A percentile compares a stretch with the other conserved stretches of the same genome.
Conservation (phyloP, 192 early-diverging fungal genomes). For the Diversispora eburnea region DNA sequence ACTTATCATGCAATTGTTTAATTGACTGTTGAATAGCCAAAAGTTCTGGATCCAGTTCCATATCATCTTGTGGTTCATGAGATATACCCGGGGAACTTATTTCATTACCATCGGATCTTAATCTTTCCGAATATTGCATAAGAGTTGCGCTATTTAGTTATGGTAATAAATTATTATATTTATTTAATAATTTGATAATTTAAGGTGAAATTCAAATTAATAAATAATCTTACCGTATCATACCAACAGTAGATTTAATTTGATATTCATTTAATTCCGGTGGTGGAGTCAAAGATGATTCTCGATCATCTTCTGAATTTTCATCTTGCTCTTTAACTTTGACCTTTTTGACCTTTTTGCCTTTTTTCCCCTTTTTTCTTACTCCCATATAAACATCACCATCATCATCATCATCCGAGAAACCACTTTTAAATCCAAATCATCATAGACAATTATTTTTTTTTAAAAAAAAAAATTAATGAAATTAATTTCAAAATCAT, state of each 20-base stretch:
- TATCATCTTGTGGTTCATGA: constrained; percentile 1
- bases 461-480: neutral
- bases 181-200: neutral
- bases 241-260: constrained; percentile 1
- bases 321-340: neutral
- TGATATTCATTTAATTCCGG: neutral
- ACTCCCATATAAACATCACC: too few species aligned
- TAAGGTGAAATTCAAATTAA: neutral
- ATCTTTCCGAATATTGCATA: constrained; percentile 1
- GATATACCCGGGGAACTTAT: neutral
- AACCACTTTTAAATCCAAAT: neutral
- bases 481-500: neutral
- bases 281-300: constrained; percentile 14
- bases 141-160: neutral
- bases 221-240: constrained; percentile 6
- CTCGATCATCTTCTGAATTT: neutral
- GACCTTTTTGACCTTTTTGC: neutral
- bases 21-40: neutral
- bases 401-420: constrained; percentile 1
- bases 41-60: constrained; percentile 22
- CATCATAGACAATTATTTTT: neutral
- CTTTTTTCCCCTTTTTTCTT: too few species aligned
- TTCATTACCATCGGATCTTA: neutral
- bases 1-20: neutral
- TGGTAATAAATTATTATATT: neutral